phyloP scores from a whole-genome alignment of 2,329 filamentous ascomycete species.

The Aquanectria penicillioides region DNA sequence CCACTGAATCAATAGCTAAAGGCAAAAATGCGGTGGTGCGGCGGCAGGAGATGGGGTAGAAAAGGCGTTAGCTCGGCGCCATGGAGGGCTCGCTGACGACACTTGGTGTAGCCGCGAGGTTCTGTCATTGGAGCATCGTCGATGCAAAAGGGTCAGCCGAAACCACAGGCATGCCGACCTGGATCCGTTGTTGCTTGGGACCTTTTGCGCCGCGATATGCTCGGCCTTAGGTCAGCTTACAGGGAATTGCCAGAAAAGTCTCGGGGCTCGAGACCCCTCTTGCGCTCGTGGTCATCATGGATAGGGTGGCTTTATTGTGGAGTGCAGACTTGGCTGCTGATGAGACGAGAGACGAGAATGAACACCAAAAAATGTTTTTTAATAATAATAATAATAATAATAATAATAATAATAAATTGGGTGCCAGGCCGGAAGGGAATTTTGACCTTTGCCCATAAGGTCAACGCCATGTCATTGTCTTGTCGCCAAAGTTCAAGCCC shows the following conservation, averaged over 20 bases:
- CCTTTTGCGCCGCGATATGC: not conserved
- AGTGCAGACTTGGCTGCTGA: not conserved
- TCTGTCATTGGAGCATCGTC: conserved; percentile 18
- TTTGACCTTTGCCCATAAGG: no score
- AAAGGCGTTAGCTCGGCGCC: conserved; percentile 16
- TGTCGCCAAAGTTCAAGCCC: no score
- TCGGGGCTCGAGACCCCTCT: no score
- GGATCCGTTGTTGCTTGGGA: no score
- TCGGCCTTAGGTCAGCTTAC: conserved; percentile 24
- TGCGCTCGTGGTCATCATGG: not conserved
- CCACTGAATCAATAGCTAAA: not conserved
- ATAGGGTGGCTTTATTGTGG: not conserved
- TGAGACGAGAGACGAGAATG: no score
- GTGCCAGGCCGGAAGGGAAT: no score
- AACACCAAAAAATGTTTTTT: no score
- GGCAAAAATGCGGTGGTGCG: conserved; percentile 30
- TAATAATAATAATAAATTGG: no score
- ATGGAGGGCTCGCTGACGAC: conserved; percentile 33
- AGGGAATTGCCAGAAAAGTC: conserved; percentile 21
- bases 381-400: no score
- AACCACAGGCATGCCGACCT: not conserved
- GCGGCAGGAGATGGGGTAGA: not conserved
- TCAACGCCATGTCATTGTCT: no score
- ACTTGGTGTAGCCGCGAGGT: conserved; percentile 21
- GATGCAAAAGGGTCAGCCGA: not conserved